phyloP scores from a whole-genome alignment of 169 alveolate genomes.

The Eimeria tenella region DNA sequence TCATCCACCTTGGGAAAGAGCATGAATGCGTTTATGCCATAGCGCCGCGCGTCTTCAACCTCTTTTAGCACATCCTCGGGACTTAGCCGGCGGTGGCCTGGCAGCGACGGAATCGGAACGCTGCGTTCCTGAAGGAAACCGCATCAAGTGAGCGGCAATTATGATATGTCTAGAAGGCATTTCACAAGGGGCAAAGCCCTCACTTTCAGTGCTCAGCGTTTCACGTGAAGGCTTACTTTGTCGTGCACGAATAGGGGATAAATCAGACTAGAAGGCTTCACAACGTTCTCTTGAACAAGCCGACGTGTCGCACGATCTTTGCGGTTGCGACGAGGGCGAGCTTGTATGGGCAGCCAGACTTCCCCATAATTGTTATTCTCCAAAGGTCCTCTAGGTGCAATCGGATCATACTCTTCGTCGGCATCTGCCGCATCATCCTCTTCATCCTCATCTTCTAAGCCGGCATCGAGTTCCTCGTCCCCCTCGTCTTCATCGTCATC shows the following conservation, averaged over 20 bases:
- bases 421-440: conserved; percentile 67
- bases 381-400: conserved; percentile 77
- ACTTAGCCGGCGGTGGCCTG: conserved; percentile 81
- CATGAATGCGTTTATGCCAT: conserved; percentile 84
- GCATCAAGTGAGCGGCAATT: too few species aligned
- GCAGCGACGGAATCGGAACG: conserved; percentile 81
- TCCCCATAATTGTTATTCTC: conserved; percentile 78
- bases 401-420: conserved; percentile 77
- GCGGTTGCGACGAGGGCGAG: conserved; percentile 80
- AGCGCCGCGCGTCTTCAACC: conserved; percentile 82
- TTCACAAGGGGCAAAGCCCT: too few species aligned
- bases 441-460: not conserved
- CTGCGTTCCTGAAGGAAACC: conserved; percentile 76
- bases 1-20: conserved; percentile 84
- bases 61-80: conserved; percentile 82
- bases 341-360: conserved; percentile 75
- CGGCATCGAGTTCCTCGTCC: conserved; percentile 51
- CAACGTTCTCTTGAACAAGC: conserved; percentile 81
- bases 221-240: conserved; percentile 70
- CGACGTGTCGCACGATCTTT: conserved; percentile 67
- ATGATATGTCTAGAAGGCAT: too few species aligned
- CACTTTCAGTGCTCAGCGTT: too few species aligned
- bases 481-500: conserved; percentile 68
- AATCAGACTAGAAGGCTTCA: conserved; percentile 83
- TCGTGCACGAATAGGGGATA: conserved; percentile 86